phyloP scores from a whole-genome alignment of 2,329 filamentous ascomycete genomes.

The Lasiodiplodia sp. region DNA sequence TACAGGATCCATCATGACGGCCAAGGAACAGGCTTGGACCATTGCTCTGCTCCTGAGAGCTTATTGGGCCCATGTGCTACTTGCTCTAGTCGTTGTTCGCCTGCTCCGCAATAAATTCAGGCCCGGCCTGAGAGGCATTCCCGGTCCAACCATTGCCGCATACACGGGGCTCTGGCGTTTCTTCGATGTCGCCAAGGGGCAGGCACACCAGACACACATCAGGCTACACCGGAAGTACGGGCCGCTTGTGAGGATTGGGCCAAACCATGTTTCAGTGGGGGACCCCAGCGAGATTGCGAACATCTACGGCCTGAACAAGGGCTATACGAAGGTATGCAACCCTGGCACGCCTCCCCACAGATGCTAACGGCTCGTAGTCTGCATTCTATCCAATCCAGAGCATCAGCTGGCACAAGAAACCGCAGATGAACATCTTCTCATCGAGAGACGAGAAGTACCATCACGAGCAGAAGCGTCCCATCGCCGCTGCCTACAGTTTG shows the following conservation, averaged over 20 bases:
- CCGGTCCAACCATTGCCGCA: constrained; percentile 65
- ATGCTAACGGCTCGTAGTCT: constrained; percentile 29
- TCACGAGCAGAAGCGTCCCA: constrained; percentile 48
- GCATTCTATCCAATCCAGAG: constrained; percentile 42
- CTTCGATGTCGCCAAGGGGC: constrained; percentile 64
- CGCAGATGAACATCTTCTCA: constrained; percentile 44
- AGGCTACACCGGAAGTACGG: constrained; percentile 75
- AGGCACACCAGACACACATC: constrained; percentile 60
- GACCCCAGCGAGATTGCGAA: constrained; percentile 73
- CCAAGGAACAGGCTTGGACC: neutral
- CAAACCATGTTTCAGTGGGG: constrained; percentile 78
- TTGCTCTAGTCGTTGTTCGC: neutral
- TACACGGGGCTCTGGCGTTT: constrained; percentile 82
- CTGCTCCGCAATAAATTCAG: constrained; percentile 24
- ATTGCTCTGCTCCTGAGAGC: neutral
- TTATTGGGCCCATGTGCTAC: neutral
- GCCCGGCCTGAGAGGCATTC: constrained; percentile 51
- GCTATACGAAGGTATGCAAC: constrained; percentile 44
- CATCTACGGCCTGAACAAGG: constrained; percentile 69
- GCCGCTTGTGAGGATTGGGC: constrained; percentile 78
- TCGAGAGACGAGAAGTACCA: constrained; percentile 52
- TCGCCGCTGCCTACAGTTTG: constrained; percentile 52
- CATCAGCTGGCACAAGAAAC: constrained; percentile 35
- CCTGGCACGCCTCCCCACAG: neutral
- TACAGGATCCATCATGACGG: neutral